A percentile compares a stretch with the other conserved stretches of the same genome.
Conservation (phyloP, 2,329 filamentous ascomycete genomes). For the Talaromyces marneffei region DNA sequence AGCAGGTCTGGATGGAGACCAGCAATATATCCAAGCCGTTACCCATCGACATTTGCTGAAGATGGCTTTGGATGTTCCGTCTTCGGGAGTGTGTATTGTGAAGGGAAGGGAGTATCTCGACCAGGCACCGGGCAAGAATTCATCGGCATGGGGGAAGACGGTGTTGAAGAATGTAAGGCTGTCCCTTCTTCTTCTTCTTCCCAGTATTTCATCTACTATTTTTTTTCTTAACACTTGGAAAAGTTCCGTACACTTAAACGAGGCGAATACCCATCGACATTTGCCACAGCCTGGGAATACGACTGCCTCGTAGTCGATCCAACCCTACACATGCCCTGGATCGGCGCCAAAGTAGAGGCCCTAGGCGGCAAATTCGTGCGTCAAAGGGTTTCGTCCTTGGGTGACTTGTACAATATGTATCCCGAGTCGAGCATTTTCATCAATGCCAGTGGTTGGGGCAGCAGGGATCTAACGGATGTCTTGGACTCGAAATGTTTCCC, state of each 20-base stretch:
- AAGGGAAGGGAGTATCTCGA: constrained; percentile 33
- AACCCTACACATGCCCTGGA: constrained; percentile 33
- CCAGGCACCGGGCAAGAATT: constrained; percentile 26
- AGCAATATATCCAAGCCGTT: constrained; percentile 32
- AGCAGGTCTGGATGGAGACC: constrained; percentile 29
- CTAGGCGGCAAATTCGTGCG: constrained; percentile 33
- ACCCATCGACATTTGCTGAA: constrained; percentile 31
- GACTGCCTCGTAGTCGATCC: constrained; percentile 35
- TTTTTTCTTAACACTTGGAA: neutral
- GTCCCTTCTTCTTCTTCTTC: too few relatives aligned
- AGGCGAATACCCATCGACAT: constrained; percentile 30
- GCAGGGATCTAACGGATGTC: constrained; percentile 30
- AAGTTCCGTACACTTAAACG: constrained; percentile 30
- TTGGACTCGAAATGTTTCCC: constrained; percentile 31
- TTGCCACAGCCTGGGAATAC: constrained; percentile 32
- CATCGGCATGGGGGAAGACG: constrained; percentile 31
- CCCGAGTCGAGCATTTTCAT: constrained; percentile 33
- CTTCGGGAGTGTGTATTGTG: constrained; percentile 32
- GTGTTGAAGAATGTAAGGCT: constrained; percentile 27
- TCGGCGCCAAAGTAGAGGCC: constrained; percentile 24
- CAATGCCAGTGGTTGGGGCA: constrained; percentile 36
- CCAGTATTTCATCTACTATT: too few relatives aligned
- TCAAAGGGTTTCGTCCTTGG: constrained; percentile 28
- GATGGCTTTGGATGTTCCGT: constrained; percentile 31
- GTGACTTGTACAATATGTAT: constrained; percentile 31